Percentiles rank a stretch among this genome's conserved stretches.
These are phyloP conservation scores for Vitis labrusca DNA, from an alignment of 164 flowering plant species.

Conservation along the genomic window DNA sequence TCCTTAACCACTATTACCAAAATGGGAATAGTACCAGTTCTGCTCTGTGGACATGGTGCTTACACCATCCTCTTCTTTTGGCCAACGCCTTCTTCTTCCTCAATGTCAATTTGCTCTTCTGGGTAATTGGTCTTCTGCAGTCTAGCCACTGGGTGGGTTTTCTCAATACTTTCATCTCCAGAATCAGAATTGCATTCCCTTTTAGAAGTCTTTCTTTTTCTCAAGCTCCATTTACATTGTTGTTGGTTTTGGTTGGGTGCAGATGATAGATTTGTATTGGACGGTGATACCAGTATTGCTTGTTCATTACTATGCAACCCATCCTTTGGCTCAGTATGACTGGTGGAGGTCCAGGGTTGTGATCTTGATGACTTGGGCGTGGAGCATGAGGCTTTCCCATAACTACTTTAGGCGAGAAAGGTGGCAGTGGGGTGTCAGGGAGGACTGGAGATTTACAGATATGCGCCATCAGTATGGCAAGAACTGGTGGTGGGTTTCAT, in stretches of 20 bases:
- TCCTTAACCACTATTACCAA: slow-evolving; percentile 38
- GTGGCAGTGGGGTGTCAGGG: slow-evolving; percentile 89
- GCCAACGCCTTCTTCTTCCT: slow-evolving; percentile 81
- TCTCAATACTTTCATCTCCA: too few relatives aligned
- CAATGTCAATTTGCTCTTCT: slow-evolving; percentile 80
- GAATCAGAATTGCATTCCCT: neutral
- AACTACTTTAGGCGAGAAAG: slow-evolving; percentile 86
- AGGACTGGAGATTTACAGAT: slow-evolving; percentile 90
- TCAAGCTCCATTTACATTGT: neutral
- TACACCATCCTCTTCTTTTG: slow-evolving; percentile 67
- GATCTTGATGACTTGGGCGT: slow-evolving; percentile 70
- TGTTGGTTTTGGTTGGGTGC: slow-evolving; percentile 25
- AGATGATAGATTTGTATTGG: slow-evolving; percentile 97
- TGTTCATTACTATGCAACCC: slow-evolving; percentile 69
- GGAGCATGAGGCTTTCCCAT: slow-evolving; percentile 82
- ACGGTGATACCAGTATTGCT: slow-evolving; percentile 89
- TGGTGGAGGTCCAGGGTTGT: slow-evolving; percentile 58
- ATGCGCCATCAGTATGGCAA: slow-evolving; percentile 68
- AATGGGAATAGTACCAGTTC: slow-evolving; percentile 8
- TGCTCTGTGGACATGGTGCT: slow-evolving; percentile 73
- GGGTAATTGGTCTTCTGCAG: slow-evolving; percentile 71
- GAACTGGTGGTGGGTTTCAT: slow-evolving; percentile 92
- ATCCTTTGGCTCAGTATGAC: slow-evolving; percentile 55
- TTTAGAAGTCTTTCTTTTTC: neutral
- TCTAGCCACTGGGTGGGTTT: slow-evolving; percentile 75